Evolutionary conservation across 2,329 filamentous ascomycete genomes (phyloP), one percentile per base, ranked within the genome.

Genomic region (Ambrosiella cleistominuta): DNA sequence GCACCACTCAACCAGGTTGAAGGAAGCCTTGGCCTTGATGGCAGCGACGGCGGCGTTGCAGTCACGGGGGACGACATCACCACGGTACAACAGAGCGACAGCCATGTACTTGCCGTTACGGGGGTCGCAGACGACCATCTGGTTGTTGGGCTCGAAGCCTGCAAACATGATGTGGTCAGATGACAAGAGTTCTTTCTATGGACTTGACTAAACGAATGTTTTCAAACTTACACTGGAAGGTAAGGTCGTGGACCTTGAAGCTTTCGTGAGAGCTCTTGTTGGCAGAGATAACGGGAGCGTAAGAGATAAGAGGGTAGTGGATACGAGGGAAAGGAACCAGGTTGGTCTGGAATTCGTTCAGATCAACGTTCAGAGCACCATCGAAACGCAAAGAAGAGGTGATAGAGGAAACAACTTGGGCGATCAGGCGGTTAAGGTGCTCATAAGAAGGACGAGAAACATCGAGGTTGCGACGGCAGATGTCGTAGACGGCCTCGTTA

Each of bases 241-340:
- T 86, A 63, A 86, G 72, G 64, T 93, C 88, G 62, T 81, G 78
- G 58, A 89, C 83, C 76, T 88, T 88, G 81, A 90, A 90, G 75
- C 85, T 88, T 75, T 93, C 87, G 68, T 93, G 87, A 53, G 82
- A 80, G 70, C 85, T 88, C 79, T 86, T 87, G 74, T 79, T 76
- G 60, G 81, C 80, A 19, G 82, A 85, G 63, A 86, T 76, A 64
- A 86, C 82, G 38, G 82, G 82, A 9, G 83, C 81, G 67, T 86
- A 86, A 73, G 79, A 83, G 72, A 86, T 84, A 52, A 86, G 72
- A 56, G 83, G 83, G 70, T 85, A 86, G 74, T 86, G 82, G 64
- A 86, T 86, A 69, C 82, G 81, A 40, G 82, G 82, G 70, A 83
- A 86, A 35, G 82, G 82, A 57, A 86, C 83, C 71, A 86, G 68